phyloP scores from a whole-genome alignment of 1,139 yeast species.

The Nadsonia commutata region DNA sequence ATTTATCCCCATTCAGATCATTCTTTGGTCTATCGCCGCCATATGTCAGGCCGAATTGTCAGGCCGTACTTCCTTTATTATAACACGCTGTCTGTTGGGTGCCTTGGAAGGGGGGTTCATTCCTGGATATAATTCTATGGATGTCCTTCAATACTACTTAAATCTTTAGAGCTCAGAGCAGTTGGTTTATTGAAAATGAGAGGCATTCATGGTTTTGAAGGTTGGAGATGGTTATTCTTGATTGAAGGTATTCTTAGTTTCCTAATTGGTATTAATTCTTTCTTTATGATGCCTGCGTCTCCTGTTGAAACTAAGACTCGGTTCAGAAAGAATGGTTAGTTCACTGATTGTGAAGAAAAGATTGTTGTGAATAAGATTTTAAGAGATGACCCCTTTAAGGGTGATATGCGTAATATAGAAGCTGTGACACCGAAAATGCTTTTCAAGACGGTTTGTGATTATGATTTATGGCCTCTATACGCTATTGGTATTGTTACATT shows the following conservation, averaged over 20 bases:
- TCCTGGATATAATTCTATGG: constrained; percentile 36
- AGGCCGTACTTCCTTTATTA: constrained; percentile 26
- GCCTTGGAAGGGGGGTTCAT: constrained; percentile 40
- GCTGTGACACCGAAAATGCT: constrained; percentile 31
- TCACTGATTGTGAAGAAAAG: constrained; percentile 43
- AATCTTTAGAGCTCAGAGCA: constrained; percentile 25
- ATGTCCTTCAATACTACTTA: constrained; percentile 24
- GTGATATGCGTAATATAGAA: constrained; percentile 53
- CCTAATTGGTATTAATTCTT: constrained; percentile 36
- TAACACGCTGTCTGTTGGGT: constrained; percentile 33
- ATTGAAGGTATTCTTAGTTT: constrained; percentile 50
- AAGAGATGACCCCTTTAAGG: constrained; percentile 56
- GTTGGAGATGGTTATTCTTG: constrained; percentile 55
- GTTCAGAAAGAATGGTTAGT: constrained; percentile 46
- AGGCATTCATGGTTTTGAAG: constrained; percentile 26
- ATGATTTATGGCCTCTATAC: constrained; percentile 47
- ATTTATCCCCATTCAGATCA: constrained; percentile 39
- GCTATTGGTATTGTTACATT: constrained; percentile 35
- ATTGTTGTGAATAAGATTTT: constrained; percentile 48
- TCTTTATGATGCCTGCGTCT: constrained; percentile 46
- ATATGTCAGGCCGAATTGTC: constrained; percentile 29
- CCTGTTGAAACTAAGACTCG: constrained; percentile 39
- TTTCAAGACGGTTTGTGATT: constrained; percentile 32
- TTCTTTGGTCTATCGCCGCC: constrained; percentile 36
- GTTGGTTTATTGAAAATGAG: constrained; percentile 31